These are phyloP conservation scores for Penicillium sp. DNA, from an alignment of 2,329 filamentous ascomycete species.

Conservation along the genomic window DNA sequence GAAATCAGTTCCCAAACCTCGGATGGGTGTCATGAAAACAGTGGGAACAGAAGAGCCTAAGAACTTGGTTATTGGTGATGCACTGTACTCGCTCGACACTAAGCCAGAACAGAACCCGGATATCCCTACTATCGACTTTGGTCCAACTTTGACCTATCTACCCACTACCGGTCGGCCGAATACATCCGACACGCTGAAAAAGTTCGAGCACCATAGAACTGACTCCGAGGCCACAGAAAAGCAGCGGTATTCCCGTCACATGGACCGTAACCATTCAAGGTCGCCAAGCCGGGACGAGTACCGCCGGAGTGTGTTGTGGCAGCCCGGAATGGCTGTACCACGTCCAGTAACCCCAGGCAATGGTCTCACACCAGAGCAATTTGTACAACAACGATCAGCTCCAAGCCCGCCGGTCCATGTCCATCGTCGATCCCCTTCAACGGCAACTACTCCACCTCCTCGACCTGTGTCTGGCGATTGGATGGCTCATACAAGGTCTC, in stretches of 20 bases:
- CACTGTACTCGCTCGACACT: constrained; percentile 47
- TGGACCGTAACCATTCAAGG: constrained; percentile 42
- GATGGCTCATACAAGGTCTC: constrained; percentile 38
- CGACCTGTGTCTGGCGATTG: constrained; percentile 47
- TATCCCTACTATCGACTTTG: constrained; percentile 82
- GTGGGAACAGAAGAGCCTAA: constrained; percentile 62
- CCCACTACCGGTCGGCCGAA: constrained; percentile 60
- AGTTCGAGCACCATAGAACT: constrained; percentile 37
- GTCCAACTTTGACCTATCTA: constrained; percentile 75
- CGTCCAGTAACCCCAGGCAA: constrained; percentile 54
- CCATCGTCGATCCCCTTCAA: constrained; percentile 66
- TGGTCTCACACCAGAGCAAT: constrained; percentile 78
- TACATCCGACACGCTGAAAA: constrained; percentile 58
- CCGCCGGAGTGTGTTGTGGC: constrained; percentile 76
- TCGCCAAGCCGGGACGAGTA: constrained; percentile 55
- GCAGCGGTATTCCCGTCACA: constrained; percentile 26
- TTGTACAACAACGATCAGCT: constrained; percentile 76
- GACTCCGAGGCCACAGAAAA: constrained; percentile 41
- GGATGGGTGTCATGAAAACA: constrained; percentile 80
- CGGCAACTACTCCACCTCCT: constrained; percentile 40
- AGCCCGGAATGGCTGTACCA: constrained; percentile 65
- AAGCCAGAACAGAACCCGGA: constrained; percentile 50
- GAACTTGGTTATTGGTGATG: constrained; percentile 53
- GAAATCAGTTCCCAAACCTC: constrained; percentile 60
- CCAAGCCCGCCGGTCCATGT: constrained; percentile 60